A percentile compares a stretch with the other conserved stretches of the same genome.
These are phyloP conservation scores for Paxillus rubicundulus DNA, from an alignment of 768 basidiomycete species.

Conservation along the genomic window DNA sequence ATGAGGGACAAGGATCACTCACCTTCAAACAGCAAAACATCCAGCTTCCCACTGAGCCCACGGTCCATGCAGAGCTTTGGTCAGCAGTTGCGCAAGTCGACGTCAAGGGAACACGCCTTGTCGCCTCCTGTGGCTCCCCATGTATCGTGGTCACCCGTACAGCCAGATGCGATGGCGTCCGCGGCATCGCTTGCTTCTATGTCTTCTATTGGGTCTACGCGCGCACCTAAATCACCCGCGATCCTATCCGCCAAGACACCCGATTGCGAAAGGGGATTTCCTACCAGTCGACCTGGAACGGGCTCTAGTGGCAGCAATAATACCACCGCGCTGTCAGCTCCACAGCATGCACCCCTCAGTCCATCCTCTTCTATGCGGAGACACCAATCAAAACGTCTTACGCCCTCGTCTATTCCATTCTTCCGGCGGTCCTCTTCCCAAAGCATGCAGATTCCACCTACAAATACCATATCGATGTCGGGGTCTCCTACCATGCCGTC, in stretches of 20 bases:
- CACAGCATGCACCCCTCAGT: slow-evolving; percentile 62
- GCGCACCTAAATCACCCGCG: slow-evolving; percentile 44
- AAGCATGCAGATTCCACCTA: slow-evolving; percentile 68
- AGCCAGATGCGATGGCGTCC: slow-evolving; percentile 75
- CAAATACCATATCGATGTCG: slow-evolving; percentile 37
- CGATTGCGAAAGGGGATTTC: slow-evolving; percentile 47
- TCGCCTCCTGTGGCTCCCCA: slow-evolving; percentile 43
- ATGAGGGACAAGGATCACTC: slow-evolving; percentile 43
- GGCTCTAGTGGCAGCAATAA: slow-evolving; percentile 75
- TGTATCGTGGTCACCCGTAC: slow-evolving; percentile 63
- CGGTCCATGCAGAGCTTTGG: slow-evolving; percentile 60
- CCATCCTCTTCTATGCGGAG: slow-evolving; percentile 69
- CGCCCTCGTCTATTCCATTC: slow-evolving; percentile 91
- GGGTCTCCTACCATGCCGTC: slow-evolving; percentile 55
- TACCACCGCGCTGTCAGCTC: slow-evolving; percentile 52
- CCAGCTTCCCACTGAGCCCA: slow-evolving; percentile 62
- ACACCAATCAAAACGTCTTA: slow-evolving; percentile 70
- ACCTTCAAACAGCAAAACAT: slow-evolving; percentile 40
- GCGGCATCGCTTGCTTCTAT: slow-evolving; percentile 74
- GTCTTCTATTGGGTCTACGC: slow-evolving; percentile 69
- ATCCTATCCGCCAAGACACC: slow-evolving; percentile 55
- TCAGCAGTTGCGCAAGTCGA: slow-evolving; percentile 65
- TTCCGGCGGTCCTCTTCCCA: slow-evolving; percentile 91
- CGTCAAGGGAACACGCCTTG: slow-evolving; percentile 61
- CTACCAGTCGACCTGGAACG: slow-evolving; percentile 65